Percentiles rank a stretch among this genome's conserved stretches.
Conservation (phyloP, 2,329 filamentous ascomycete genomes). For the Aspergillus brasiliensis region DNA sequence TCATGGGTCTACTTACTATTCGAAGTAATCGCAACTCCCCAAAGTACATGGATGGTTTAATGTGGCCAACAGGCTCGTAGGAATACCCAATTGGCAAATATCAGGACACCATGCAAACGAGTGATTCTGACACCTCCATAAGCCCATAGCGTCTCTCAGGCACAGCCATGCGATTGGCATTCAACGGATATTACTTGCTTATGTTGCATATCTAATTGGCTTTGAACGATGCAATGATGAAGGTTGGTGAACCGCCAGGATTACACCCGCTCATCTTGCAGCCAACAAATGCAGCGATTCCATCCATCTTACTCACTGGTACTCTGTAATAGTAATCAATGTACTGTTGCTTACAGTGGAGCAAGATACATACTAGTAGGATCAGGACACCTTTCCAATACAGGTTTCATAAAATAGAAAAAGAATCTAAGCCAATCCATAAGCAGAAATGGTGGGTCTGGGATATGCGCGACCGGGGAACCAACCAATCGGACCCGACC, state of each 20-base stretch:
- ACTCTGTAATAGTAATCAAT: too few species aligned
- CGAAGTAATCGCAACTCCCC: background rate
- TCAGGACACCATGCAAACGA: background rate
- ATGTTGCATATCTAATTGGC: too few species aligned
- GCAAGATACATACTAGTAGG: too few species aligned
- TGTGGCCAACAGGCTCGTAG: background rate
- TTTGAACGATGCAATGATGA: too few species aligned
- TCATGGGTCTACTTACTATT: background rate
- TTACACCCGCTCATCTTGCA: too few species aligned
- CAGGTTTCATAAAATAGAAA: conserved; percentile 3
- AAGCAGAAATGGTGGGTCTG: background rate
- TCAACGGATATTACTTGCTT: too few species aligned
- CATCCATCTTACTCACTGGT: background rate
- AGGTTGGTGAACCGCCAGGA: too few species aligned
- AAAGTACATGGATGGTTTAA: background rate
- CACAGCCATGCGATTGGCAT: too few species aligned
- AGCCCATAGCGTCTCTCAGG: too few species aligned
- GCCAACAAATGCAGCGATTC: background rate
- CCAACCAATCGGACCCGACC: background rate
- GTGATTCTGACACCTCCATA: too few species aligned
- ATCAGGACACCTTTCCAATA: background rate
- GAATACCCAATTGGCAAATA: background rate
- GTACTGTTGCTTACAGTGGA: background rate
- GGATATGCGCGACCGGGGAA: background rate
- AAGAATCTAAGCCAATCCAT: background rate